phyloP scores from a whole-genome alignment of 148 eudicot species.

The Hydrangea macrophylla region DNA sequence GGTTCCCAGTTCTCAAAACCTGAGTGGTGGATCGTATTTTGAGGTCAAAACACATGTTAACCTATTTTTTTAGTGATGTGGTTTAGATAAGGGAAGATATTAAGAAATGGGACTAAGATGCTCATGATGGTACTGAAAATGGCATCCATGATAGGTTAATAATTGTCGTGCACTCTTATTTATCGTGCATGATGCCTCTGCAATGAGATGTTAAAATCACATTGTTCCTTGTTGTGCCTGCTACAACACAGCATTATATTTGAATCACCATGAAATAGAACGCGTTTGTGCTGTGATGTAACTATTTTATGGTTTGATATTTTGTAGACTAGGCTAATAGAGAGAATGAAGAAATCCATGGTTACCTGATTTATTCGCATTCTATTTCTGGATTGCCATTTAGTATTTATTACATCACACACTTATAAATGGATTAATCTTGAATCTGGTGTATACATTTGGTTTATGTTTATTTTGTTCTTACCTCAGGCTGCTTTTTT shows the following conservation, averaged over 20 bases:
- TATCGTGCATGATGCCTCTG: neutral
- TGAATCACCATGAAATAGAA: neutral
- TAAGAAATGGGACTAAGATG: neutral
- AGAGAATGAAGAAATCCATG: neutral
- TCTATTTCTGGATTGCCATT: too few species aligned
- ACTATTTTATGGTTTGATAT: too few species aligned
- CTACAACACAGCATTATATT: neutral
- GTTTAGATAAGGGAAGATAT: neutral
- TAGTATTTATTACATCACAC: too few species aligned
- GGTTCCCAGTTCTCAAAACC: too few species aligned
- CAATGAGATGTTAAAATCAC: neutral
- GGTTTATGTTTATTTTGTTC: conserved; percentile 3
- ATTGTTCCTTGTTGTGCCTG: neutral
- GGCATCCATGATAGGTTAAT: neutral
- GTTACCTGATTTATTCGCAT: neutral
- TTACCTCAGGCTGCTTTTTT: conserved; percentile 79
- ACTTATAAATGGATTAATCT: neutral
- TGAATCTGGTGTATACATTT: neutral
- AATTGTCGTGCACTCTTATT: neutral
- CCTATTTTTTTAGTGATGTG: neutral
- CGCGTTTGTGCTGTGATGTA: neutral
- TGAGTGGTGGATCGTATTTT: too few species aligned
- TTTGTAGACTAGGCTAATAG: neutral
- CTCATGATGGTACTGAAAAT: neutral
- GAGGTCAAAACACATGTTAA: neutral